These are phyloP conservation scores for Vigna mungo DNA, from an alignment of 306 rosid genomes.

Conservation along the genomic window DNA sequence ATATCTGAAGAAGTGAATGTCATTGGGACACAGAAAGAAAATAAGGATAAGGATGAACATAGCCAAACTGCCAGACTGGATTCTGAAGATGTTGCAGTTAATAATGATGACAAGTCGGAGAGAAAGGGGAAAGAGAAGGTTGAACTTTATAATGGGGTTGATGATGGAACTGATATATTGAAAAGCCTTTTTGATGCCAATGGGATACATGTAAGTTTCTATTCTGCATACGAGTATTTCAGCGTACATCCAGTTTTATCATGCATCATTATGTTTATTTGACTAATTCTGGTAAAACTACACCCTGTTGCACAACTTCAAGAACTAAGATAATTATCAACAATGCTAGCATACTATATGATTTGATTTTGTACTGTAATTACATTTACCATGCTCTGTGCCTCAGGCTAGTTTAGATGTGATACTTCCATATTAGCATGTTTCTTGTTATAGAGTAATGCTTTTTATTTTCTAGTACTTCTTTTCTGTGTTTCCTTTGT, in stretches of 20 bases:
- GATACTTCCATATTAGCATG: conserved; percentile 14
- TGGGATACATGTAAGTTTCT: conserved; percentile 89
- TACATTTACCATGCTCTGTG: conserved; percentile 24
- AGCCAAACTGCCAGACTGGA: conserved; percentile 37
- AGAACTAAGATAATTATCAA: conserved; percentile 32
- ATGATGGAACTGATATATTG: conserved; percentile 77
- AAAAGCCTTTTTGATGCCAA: conserved; percentile 80
- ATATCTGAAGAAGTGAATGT: conserved; percentile 74
- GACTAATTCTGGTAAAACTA: conserved; percentile 20
- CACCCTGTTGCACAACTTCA: conserved; percentile 19
- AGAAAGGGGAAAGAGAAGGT: conserved; percentile 70
- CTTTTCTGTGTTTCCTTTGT: conserved; percentile 22
- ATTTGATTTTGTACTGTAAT: conserved; percentile 26
- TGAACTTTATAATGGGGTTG: conserved; percentile 57
- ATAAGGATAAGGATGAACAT: conserved; percentile 49
- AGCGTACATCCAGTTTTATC: conserved; percentile 30
- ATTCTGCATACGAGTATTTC: not conserved
- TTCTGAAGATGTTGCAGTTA: conserved; percentile 49
- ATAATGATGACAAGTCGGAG: conserved; percentile 47
- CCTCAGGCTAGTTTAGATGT: conserved; percentile 2
- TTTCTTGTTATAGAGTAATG: conserved; percentile 28
- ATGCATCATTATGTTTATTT: conserved; percentile 30
- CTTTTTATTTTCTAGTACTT: not conserved
- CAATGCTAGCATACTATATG: conserved; percentile 23
- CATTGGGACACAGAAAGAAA: conserved; percentile 62